Evolutionary conservation across 805 yeast species (phyloP).

Genomic region (Candida odintsovae): DNA sequence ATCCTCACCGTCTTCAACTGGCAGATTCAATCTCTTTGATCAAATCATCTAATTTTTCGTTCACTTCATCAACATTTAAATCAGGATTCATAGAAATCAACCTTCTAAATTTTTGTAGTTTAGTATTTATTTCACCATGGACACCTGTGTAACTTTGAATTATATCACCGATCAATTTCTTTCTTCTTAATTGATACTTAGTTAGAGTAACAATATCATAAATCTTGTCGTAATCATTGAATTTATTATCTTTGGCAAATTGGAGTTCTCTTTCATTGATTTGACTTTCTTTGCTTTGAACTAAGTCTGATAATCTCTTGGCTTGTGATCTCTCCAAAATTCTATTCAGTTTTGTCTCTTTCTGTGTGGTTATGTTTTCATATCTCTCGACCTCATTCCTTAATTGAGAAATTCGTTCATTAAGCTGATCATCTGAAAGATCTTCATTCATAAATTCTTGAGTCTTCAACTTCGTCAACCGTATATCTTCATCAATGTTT

Average conservation of each 20-base stretch:
- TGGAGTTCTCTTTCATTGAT: background rate
- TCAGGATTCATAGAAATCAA: slow-evolving; percentile 67
- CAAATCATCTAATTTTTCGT: slow-evolving; percentile 59
- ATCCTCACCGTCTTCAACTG: background rate
- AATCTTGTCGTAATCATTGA: slow-evolving; percentile 14
- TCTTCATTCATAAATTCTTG: slow-evolving; percentile 19
- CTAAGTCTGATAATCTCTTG: slow-evolving; percentile 10
- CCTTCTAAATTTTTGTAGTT: slow-evolving; percentile 61
- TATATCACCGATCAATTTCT: slow-evolving; percentile 29
- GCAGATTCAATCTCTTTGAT: slow-evolving; percentile 24
- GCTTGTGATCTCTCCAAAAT: slow-evolving; percentile 28
- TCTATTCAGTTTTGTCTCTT: slow-evolving; percentile 21
- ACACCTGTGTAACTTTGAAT: slow-evolving; percentile 26
- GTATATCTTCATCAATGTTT: slow-evolving; percentile 37
- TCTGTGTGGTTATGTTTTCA: slow-evolving; percentile 15
- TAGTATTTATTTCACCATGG: slow-evolving; percentile 31
- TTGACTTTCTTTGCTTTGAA: background rate
- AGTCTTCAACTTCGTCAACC: slow-evolving; percentile 22
- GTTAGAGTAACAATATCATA: slow-evolving; percentile 29
- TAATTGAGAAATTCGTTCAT: slow-evolving; percentile 4
- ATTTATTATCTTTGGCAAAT: background rate
- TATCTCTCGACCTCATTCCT: slow-evolving; percentile 18
- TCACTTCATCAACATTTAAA: slow-evolving; percentile 61
- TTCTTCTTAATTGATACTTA: slow-evolving; percentile 37
- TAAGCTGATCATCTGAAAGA: slow-evolving; percentile 10